Evolutionary conservation across 768 basidiomycete species (phyloP).

Genomic region (Amanita polypyramis): DNA sequence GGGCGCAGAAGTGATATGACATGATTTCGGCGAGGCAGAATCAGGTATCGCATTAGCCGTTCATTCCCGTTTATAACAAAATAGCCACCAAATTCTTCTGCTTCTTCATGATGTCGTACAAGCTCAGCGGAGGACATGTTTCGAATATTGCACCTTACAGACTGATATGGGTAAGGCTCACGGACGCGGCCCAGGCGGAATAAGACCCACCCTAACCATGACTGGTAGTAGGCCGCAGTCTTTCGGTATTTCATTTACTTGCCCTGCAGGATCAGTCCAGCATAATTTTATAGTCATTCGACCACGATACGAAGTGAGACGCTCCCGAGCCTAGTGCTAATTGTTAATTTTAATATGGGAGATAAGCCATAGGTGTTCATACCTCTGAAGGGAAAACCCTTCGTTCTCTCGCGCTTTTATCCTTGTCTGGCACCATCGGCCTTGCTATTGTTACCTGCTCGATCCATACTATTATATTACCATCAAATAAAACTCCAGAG

Average conservation of each 20-base stretch:
- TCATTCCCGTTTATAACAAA: slow-evolving; percentile 99
- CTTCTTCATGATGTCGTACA: slow-evolving; percentile 86
- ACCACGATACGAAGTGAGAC: slow-evolving; percentile 85
- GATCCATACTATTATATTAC: slow-evolving; percentile 68
- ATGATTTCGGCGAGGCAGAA: slow-evolving; percentile 92
- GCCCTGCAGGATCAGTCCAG: slow-evolving; percentile 71
- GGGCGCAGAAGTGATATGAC: slow-evolving; percentile 88
- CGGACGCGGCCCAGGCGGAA: not conserved
- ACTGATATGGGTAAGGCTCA: slow-evolving; percentile 33
- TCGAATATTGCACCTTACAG: slow-evolving; percentile 86
- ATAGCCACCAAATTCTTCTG: slow-evolving; percentile 98
- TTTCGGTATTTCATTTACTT: slow-evolving; percentile 56
- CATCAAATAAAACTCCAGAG: slow-evolving; percentile 5
- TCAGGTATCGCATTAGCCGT: slow-evolving; percentile 94
- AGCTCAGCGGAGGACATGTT: slow-evolving; percentile 78
- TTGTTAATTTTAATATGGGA: not conserved
- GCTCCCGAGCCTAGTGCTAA: slow-evolving; percentile 70
- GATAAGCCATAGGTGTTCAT: slow-evolving; percentile 5
- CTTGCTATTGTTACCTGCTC: slow-evolving; percentile 73
- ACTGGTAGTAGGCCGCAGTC: slow-evolving; percentile 93
- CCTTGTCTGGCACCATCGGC: slow-evolving; percentile 83
- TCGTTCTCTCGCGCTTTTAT: slow-evolving; percentile 61
- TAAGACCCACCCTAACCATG: slow-evolving; percentile 81
- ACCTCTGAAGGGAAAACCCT: slow-evolving; percentile 88
- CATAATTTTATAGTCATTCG: slow-evolving; percentile 80